These are phyloP conservation scores for Dittrichia graveolens DNA, from an alignment of 129 eudicot genomes.

Conservation along the genomic window DNA sequence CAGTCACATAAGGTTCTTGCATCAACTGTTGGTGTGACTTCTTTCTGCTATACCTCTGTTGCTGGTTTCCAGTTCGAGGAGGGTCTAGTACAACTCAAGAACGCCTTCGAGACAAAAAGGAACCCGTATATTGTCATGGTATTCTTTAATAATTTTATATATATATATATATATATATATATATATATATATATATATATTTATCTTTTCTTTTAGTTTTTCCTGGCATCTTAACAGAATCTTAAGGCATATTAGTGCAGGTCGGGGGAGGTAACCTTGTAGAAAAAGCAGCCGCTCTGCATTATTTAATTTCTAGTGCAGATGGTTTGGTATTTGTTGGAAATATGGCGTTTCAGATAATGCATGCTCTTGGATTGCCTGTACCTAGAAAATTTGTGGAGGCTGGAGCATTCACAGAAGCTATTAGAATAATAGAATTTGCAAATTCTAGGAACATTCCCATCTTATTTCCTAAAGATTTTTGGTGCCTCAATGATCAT, in stretches of 20 bases:
- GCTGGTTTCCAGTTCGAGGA: constrained; percentile 89
- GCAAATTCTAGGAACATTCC: constrained; percentile 55
- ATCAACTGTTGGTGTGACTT: constrained; percentile 80
- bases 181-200: no score
- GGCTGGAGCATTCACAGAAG: constrained; percentile 53
- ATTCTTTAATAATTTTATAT: constrained; percentile 20
- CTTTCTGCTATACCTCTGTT: constrained; percentile 59
- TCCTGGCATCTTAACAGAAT: background rate
- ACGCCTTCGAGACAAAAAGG: constrained; percentile 36
- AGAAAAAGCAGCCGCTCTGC: constrained; percentile 68
- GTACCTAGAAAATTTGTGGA: constrained; percentile 67
- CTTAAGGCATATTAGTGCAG: constrained; percentile 43
- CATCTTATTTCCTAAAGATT: constrained; percentile 66
- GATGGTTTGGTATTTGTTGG: constrained; percentile 85
- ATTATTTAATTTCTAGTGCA: constrained; percentile 53
- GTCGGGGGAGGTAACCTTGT: constrained; percentile 75
- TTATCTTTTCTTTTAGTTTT: background rate
- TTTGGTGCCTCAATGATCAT: constrained; percentile 57
- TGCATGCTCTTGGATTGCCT: constrained; percentile 76
- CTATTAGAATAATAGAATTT: constrained; percentile 45
- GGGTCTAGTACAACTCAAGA: constrained; percentile 57
- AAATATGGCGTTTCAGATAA: constrained; percentile 79
- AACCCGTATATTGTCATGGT: constrained; percentile 72
- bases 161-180: no score
- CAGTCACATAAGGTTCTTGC: constrained; percentile 81